These are phyloP conservation scores for Fragilariopsis cylindrus DNA, from an alignment of 108 stramenopile species.

Conservation along the genomic window DNA sequence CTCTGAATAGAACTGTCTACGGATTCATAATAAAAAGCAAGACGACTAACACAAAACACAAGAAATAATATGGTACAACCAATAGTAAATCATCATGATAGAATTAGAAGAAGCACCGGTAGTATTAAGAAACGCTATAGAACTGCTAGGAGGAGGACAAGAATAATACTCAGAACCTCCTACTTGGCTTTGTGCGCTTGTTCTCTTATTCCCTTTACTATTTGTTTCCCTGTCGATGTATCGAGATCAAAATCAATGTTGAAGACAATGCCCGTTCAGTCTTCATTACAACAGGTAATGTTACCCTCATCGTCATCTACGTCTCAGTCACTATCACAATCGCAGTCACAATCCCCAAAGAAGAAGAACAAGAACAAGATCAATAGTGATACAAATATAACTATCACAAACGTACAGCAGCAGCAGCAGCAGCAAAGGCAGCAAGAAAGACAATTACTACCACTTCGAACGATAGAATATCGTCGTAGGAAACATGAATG, in stretches of 20 bases:
- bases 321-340: neutral
- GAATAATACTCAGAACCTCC: too few species aligned
- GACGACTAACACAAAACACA: too few species aligned
- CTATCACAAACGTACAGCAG: neutral
- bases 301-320: neutral
- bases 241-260: neutral
- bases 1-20: too few species aligned
- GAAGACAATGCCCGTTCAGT: neutral
- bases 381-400: conserved; percentile 1
- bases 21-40: too few species aligned
- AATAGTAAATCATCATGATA: too few species aligned
- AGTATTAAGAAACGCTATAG: too few species aligned
- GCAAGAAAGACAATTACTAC: neutral
- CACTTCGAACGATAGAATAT: conserved; percentile 40
- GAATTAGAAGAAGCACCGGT: too few species aligned
- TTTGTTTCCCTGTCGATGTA: conserved; percentile 1
- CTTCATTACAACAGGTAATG: neutral
- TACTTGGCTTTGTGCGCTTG: too few species aligned
- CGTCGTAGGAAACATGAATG: conserved; percentile 68
- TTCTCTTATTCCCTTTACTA: conserved; percentile 4
- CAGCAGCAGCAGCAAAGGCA: too few species aligned
- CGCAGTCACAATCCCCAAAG: neutral
- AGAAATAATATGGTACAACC: too few species aligned
- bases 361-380: neutral
- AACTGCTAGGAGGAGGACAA: too few species aligned